Evolutionary conservation across 208 protist genomes (phyloP).

Genomic region (Crithidia mellificae): DNA sequence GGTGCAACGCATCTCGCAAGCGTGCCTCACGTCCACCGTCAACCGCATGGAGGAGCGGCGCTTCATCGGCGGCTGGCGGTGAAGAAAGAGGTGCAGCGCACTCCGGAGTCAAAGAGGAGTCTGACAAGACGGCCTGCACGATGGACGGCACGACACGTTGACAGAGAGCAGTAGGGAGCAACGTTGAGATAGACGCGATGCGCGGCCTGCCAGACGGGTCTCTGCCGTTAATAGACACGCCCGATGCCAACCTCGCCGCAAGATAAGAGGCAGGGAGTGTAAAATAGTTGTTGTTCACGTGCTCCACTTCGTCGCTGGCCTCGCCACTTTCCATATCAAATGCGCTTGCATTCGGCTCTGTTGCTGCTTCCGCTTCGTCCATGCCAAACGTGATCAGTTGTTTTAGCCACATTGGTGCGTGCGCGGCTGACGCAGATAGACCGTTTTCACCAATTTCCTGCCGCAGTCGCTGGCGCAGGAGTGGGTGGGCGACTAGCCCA

Average conservation of each 20-base stretch:
- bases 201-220: not conserved
- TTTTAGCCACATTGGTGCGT: not conserved
- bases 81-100: too few species aligned
- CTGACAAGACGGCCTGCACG: slow-evolving; percentile 18
- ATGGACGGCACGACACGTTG: slow-evolving; percentile 9
- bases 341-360: not conserved
- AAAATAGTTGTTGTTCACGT: too few species aligned
- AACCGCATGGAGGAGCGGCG: too few species aligned
- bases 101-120: slow-evolving; percentile 12
- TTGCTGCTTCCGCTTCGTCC: not conserved
- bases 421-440: not conserved
- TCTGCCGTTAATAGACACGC: too few species aligned
- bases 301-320: too few species aligned
- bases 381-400: not conserved
- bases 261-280: too few species aligned
- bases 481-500: slow-evolving; percentile 13
- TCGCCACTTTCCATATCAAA: too few species aligned
- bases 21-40: slow-evolving; percentile 21
- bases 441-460: not conserved
- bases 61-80: not conserved
- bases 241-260: too few species aligned
- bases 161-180: slow-evolving; percentile 3
- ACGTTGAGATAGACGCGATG: not conserved
- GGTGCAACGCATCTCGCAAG: slow-evolving; percentile 14
- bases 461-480: slow-evolving; percentile 16